These are phyloP conservation scores for Flaveria ramosissima DNA, from an alignment of 129 eudicot genomes.

Conservation along the genomic window DNA sequence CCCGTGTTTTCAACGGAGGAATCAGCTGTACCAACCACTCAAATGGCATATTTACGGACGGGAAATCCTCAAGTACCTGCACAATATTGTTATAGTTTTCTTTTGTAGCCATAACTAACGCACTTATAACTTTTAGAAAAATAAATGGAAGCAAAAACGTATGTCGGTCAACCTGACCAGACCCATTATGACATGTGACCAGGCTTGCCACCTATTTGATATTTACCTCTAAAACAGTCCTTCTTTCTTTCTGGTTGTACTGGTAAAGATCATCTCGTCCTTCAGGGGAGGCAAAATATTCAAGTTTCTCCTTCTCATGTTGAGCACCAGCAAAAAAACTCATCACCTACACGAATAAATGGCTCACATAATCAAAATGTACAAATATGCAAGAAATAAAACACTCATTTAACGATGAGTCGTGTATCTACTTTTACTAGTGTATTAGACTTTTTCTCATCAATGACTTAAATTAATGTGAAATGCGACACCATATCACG, in stretches of 20 bases:
- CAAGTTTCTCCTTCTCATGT: slow-evolving; percentile 96
- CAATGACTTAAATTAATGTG: not conserved
- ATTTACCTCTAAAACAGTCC: slow-evolving; percentile 88
- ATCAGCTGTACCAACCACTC: slow-evolving; percentile 94
- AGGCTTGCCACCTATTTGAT: not conserved
- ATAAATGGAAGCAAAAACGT: not conserved
- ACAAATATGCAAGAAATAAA: not conserved
- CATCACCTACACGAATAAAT: slow-evolving; percentile 62
- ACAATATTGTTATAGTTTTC: not conserved
- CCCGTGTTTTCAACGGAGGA: slow-evolving; percentile 82
- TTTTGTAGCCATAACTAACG: not conserved
- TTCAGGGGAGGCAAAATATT: slow-evolving; percentile 91
- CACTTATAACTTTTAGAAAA: too few relatives aligned
- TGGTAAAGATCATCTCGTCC: slow-evolving; percentile 95
- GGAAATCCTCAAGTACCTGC: slow-evolving; percentile 91
- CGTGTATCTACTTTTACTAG: not conserved
- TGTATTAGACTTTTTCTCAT: not conserved
- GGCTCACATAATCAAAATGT: not conserved
- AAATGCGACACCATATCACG: not conserved
- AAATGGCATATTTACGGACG: slow-evolving; percentile 90
- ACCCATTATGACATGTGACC: not conserved
- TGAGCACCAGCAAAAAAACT: slow-evolving; percentile 77
- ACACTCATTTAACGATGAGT: not conserved
- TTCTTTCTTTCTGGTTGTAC: slow-evolving; percentile 88
- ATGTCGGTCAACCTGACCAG: not conserved